Conservation (phyloP, 2,329 filamentous ascomycete genomes). For the Claviceps citrina region DNA sequence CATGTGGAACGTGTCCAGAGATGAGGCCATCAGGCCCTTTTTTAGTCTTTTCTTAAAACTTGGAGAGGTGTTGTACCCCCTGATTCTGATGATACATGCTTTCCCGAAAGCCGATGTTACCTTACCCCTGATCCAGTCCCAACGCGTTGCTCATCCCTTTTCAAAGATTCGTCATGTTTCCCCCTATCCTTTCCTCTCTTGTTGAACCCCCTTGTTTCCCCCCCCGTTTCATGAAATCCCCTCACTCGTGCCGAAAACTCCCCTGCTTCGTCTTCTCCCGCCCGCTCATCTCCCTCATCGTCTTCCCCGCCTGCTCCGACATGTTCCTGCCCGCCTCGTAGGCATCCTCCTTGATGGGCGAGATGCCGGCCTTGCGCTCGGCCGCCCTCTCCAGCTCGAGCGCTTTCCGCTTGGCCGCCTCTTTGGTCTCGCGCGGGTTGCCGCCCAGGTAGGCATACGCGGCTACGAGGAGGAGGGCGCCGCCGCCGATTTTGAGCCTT, state of each 20-base stretch:
- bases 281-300: constrained; percentile 17
- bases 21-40: too few species aligned
- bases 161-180: too few species aligned
- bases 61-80: too few species aligned
- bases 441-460: constrained; percentile 15
- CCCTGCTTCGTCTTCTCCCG: constrained; percentile 16
- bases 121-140: too few species aligned
- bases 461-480: constrained; percentile 13
- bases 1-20: too few species aligned
- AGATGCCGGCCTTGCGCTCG: neutral
- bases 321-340: constrained; percentile 4
- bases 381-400: neutral
- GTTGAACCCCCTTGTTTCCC: too few species aligned
- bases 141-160: too few species aligned
- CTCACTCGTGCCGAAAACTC: constrained; percentile 16
- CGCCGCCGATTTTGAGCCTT: constrained; percentile 17
- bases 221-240: neutral
- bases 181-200: too few species aligned
- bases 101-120: too few species aligned
- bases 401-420: constrained; percentile 7
- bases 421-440: constrained; percentile 4
- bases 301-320: constrained; percentile 11
- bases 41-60: too few species aligned
- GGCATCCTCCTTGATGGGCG: constrained; percentile 8
- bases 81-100: too few species aligned